A percentile compares a stretch with the other conserved stretches of the same genome.
phyloP scores from a whole-genome alignment of 2,329 filamentous ascomycete genomes.

The Fusarium nisikadoi region DNA sequence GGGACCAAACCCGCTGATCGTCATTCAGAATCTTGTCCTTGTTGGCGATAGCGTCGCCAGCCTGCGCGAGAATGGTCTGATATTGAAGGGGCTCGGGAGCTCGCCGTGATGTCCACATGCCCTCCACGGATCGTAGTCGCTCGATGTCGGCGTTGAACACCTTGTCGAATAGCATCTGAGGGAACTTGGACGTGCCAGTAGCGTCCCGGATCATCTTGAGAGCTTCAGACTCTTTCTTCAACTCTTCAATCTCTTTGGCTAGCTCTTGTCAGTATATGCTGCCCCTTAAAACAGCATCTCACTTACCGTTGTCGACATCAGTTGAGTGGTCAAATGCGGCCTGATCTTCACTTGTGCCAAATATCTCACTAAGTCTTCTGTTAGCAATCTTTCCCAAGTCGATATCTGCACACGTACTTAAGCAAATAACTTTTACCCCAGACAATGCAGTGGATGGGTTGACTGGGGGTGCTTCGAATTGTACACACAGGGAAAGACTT shows the following conservation, averaged over 20 bases:
- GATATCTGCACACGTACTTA: constrained; percentile 60
- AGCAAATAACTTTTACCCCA: constrained; percentile 98
- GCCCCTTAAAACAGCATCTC: neutral
- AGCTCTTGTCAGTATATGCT: constrained; percentile 12
- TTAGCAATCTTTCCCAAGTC: constrained; percentile 7
- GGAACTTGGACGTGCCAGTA: constrained; percentile 81
- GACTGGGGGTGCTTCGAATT: constrained; percentile 93
- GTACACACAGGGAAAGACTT: constrained; percentile 97
- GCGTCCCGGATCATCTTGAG: constrained; percentile 84
- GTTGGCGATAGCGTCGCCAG: constrained; percentile 58
- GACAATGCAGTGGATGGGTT: constrained; percentile 98
- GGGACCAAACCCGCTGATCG: constrained; percentile 82
- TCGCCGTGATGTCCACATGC: constrained; percentile 92
- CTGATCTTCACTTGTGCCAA: constrained; percentile 90
- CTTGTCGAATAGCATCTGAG: constrained; percentile 87
- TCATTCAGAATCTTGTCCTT: constrained; percentile 68
- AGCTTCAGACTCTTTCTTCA: constrained; percentile 84
- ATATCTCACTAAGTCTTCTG: constrained; percentile 72
- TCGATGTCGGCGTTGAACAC: constrained; percentile 89
- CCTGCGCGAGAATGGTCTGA: constrained; percentile 65
- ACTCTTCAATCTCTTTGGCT: constrained; percentile 84
- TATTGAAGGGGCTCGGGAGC: constrained; percentile 80
- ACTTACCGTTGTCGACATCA: constrained; percentile 79
- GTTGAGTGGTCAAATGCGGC: constrained; percentile 81
- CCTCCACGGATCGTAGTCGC: constrained; percentile 85